Evolutionary conservation across 1,284 basidiomycete species (phyloP), one percentile per base, ranked within the genome.

Genomic region (Trichosporon faecale): DNA sequence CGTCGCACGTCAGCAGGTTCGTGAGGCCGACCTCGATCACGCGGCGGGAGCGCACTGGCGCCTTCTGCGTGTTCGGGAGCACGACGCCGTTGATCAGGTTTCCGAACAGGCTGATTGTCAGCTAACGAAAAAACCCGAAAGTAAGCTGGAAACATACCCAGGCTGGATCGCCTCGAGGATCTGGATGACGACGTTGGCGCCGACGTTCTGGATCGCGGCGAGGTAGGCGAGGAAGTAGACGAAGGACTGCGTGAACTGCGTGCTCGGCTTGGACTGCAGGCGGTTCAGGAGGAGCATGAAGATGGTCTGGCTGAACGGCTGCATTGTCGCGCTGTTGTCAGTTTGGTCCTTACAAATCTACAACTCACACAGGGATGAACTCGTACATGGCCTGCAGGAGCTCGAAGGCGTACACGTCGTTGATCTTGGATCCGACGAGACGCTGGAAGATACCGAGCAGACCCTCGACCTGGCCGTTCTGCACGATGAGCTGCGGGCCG

Each of bases 361-460:
- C 35, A 2, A 88, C 92, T 83, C 79, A 94, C 91, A 88, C 85
- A 61, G 91, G 89, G 9, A 95, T 87, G 74, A 89, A 84, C 70
- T 88, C 87, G 70, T 94, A 88, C 33, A 98, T 87, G 11, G 89
- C 88, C 75, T 95, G 89, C 66, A 99, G 80, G 18, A 99, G 85
- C 80, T 98, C 95, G 75, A 98, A 94, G 0, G 93, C 97, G 87
- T 90, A 95, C 0, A 86, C 87, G 78, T 99, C 96, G 78, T 98
- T 95, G 68, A 92, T 76, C 80, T 95, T 94, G 16, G 90, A 92
- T 3, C 91, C 91, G 63, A 98, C 91, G 23, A 99, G 85, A 78
- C 96, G 93, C 81, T 98, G 95, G 73, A 95, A 90, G 69, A 99
- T 91, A 55, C 93, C 97, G 46, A 98, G 85, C 23, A 98, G 88